phyloP scores from a whole-genome alignment of 2,329 filamentous ascomycete species.

The Penicillium concentricum region DNA sequence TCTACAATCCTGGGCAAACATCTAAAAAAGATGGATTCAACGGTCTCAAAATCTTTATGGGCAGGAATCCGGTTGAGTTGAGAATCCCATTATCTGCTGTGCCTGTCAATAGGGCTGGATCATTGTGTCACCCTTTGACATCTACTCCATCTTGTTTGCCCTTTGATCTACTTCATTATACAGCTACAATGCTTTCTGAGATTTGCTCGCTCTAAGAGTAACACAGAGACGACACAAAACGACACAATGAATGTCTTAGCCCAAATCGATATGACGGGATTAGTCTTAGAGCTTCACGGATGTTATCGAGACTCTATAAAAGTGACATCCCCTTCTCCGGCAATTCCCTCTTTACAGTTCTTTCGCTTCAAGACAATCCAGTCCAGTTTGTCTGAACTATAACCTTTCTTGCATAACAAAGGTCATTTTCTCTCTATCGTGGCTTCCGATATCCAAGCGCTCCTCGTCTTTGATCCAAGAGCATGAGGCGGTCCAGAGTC shows the following conservation, averaged over 20 bases:
- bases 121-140: not conserved
- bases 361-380: constrained; percentile 1
- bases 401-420: not conserved
- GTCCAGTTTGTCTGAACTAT: not conserved
- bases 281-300: not conserved
- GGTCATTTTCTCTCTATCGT: not conserved
- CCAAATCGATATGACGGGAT: constrained; percentile 5
- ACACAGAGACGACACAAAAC: not conserved
- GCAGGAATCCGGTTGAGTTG: constrained; percentile 6
- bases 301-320: constrained; percentile 3
- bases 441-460: not conserved
- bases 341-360: constrained; percentile 2
- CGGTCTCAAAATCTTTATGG: constrained; percentile 12
- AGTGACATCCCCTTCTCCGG: not conserved
- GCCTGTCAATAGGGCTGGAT: constrained; percentile 2
- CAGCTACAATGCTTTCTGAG: not conserved
- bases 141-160: not conserved
- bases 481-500: constrained; percentile 1
- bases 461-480: not conserved
- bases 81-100: constrained; percentile 16
- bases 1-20: constrained; percentile 1
- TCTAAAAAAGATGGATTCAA: constrained; percentile 1
- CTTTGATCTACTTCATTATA: not conserved
- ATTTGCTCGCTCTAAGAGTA: not conserved
- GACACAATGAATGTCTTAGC: not conserved